Conservation (phyloP, 495 filamentous ascomycete genomes). For the Xylaria venustula region DNA sequence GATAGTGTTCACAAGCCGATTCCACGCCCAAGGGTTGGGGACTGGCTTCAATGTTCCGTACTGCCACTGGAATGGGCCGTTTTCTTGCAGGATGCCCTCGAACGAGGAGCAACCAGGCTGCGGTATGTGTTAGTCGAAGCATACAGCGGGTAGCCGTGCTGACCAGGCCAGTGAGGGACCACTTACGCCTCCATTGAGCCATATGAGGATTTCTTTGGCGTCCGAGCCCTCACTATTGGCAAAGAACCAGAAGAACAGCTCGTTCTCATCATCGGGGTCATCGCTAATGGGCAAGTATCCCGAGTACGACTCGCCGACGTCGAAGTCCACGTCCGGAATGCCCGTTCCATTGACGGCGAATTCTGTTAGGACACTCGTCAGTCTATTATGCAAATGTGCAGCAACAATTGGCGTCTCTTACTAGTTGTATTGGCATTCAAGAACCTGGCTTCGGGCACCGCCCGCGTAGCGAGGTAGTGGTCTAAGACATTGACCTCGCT, state of each 20-base stretch:
- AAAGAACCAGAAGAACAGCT: constrained; percentile 80
- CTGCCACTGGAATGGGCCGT: constrained; percentile 63
- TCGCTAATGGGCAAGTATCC: constrained; percentile 68
- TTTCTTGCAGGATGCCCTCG: constrained; percentile 66
- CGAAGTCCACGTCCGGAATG: constrained; percentile 73
- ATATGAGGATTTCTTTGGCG: constrained; percentile 68
- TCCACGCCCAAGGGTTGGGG: constrained; percentile 65
- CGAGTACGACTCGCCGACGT: constrained; percentile 78
- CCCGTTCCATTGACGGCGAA: constrained; percentile 67
- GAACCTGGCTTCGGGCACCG: constrained; percentile 27
- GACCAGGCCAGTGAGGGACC: background rate
- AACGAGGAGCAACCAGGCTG: constrained; percentile 64
- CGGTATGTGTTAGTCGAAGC: background rate
- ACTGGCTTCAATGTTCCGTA: constrained; percentile 57
- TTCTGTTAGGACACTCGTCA: constrained; percentile 34
- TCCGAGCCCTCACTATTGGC: constrained; percentile 54
- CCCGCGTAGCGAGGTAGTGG: constrained; percentile 27
- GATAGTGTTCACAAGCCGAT: constrained; percentile 63
- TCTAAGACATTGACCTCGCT: constrained; percentile 9
- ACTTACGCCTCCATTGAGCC: constrained; percentile 47
- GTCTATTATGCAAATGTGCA: background rate
- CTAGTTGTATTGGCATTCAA: constrained; percentile 37
- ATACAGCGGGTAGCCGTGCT: background rate
- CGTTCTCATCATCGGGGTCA: constrained; percentile 49
- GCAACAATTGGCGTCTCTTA: constrained; percentile 12